Conservation (phyloP, 202 grass and related monocot species). For the Panicum virgatum region DNA sequence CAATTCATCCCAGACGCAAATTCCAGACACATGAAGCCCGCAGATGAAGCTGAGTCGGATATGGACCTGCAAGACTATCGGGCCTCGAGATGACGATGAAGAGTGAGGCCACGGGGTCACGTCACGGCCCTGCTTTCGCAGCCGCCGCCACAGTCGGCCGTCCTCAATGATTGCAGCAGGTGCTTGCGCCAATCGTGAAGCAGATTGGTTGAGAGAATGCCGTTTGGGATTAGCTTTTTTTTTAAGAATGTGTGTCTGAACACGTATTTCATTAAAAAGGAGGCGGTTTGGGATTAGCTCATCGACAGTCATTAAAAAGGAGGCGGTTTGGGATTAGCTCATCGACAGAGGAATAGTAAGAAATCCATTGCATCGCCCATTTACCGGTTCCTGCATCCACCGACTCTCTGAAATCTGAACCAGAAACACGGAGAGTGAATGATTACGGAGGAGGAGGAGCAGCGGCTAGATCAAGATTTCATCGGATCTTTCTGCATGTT, state of each 20-base stretch:
- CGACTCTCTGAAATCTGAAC: neutral
- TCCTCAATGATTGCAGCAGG: slow-evolving; percentile 24
- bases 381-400: neutral
- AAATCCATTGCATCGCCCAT: neutral
- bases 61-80: neutral
- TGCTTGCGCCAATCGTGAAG: too few species aligned
- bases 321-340: neutral
- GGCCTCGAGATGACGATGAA: neutral
- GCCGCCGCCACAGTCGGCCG: neutral
- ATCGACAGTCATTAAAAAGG: too few species aligned
- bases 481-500: too few species aligned
- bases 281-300: too few species aligned
- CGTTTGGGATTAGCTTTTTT: too few species aligned
- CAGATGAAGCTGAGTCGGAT: neutral
- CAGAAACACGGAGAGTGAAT: neutral
- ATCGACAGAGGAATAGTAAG: too few species aligned
- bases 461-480: neutral
- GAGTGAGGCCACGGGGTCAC: neutral
- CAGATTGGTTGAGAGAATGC: too few species aligned
- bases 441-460: neutral
- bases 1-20: neutral
- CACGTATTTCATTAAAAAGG: too few species aligned
- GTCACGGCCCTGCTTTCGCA: neutral
- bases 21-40: too few species aligned
- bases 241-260: too few species aligned